These are phyloP conservation scores for Claviceps africana DNA, from an alignment of 2,329 filamentous ascomycete species.

Conservation along the genomic window DNA sequence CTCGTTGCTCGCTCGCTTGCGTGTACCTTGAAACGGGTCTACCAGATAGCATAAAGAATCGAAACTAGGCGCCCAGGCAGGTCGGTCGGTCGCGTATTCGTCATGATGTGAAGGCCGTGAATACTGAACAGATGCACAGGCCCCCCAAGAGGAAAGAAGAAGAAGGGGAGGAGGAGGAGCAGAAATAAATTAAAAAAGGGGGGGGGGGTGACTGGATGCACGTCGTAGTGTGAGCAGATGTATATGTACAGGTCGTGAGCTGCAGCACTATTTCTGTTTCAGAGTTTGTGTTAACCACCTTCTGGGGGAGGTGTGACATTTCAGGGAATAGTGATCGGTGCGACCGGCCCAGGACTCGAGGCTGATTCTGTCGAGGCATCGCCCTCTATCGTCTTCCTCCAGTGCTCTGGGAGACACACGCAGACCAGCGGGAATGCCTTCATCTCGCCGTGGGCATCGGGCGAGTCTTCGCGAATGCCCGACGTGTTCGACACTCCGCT, in stretches of 20 bases:
- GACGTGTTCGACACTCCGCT: conserved; percentile 84
- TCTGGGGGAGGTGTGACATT: neutral
- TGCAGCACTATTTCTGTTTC: neutral
- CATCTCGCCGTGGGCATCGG: conserved; percentile 60
- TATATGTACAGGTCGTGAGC: conserved; percentile 1
- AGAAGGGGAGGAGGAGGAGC: neutral
- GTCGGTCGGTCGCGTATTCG: conserved; percentile 4
- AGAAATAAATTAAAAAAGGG: too few species aligned
- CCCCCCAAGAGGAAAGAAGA: neutral
- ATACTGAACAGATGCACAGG: neutral
- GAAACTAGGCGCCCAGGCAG: neutral
- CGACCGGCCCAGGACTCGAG: conserved; percentile 24
- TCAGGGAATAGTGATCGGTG: conserved; percentile 5
- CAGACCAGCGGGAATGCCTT: conserved; percentile 97
- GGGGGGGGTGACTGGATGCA: neutral
- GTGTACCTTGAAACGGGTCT: conserved; percentile 1
- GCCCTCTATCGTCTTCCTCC: conserved; percentile 91
- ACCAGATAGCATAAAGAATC: neutral
- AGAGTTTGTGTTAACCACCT: neutral
- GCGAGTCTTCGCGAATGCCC: conserved; percentile 45
- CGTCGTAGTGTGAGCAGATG: neutral
- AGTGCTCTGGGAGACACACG: conserved; percentile 88
- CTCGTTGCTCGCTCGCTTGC: conserved; percentile 5
- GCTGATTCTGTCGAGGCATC: conserved; percentile 57
- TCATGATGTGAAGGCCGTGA: conserved; percentile 4